Evolutionary conservation across 768 basidiomycete species (phyloP).

Genomic region (Dendrothele bispora): DNA sequence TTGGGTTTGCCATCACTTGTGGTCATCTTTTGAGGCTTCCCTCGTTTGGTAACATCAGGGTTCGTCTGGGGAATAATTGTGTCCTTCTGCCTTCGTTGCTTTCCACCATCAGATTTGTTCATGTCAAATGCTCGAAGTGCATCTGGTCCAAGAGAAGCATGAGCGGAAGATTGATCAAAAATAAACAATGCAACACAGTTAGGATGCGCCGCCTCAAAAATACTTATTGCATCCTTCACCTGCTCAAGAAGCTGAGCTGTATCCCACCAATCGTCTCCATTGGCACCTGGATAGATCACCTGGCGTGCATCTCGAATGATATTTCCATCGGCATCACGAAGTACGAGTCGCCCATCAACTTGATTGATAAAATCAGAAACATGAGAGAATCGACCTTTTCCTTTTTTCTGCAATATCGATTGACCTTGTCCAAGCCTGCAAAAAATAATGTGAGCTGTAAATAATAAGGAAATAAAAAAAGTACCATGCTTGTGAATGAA

Average conservation of each 20-base stretch:
- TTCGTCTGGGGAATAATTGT: constrained; percentile 25
- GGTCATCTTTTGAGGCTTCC: constrained; percentile 25
- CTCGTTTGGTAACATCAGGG: constrained; percentile 12
- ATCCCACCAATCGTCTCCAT: constrained; percentile 22
- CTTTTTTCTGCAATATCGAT: constrained; percentile 18
- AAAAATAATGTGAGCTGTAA: neutral
- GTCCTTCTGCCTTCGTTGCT: constrained; percentile 19
- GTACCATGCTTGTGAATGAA: neutral
- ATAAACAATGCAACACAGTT: constrained; percentile 18
- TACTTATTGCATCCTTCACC: constrained; percentile 25
- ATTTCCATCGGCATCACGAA: constrained; percentile 9
- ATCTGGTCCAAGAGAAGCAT: constrained; percentile 21
- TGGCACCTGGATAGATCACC: constrained; percentile 24
- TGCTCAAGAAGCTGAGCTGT: constrained; percentile 18
- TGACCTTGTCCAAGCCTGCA: neutral
- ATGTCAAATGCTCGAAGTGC: constrained; percentile 24
- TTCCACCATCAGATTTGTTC: constrained; percentile 25
- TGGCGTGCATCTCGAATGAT: constrained; percentile 21
- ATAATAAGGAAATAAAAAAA: neutral
- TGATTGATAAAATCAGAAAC: constrained; percentile 31
- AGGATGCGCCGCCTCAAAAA: constrained; percentile 23
- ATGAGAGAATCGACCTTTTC: constrained; percentile 26
- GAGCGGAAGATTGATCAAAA: constrained; percentile 29
- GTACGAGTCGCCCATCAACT: constrained; percentile 19
- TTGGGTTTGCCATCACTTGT: constrained; percentile 17